Percentiles rank a stretch among this genome's conserved stretches.
phyloP scores from a whole-genome alignment of 352 stramenopile species.

The Phytophthora quininea region DNA sequence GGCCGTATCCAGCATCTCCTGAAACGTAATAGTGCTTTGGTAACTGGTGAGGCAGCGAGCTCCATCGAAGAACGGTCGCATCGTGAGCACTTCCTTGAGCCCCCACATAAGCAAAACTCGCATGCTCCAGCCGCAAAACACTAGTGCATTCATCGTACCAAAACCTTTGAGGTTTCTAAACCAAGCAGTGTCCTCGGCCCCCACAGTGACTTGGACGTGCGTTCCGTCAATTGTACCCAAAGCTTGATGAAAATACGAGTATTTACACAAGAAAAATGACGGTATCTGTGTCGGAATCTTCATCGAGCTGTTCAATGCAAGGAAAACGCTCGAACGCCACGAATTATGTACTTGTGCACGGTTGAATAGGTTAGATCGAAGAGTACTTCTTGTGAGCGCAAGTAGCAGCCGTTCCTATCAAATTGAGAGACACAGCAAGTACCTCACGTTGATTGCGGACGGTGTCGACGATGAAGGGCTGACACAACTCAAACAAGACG shows the following conservation, averaged over 20 bases:
- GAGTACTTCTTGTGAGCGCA: conserved; percentile 5
- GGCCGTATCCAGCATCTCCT: conserved; percentile 8
- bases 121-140: conserved; percentile 5
- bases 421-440: conserved; percentile 7
- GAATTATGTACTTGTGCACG: conserved; percentile 8
- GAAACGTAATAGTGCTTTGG: background rate
- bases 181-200: background rate
- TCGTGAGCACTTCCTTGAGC: conserved; percentile 13
- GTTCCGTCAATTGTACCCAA: conserved; percentile 13
- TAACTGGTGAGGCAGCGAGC: background rate
- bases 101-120: conserved; percentile 6
- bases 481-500: conserved; percentile 4
- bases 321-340: background rate
- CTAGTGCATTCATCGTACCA: conserved; percentile 7
- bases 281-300: background rate
- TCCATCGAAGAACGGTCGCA: conserved; percentile 6
- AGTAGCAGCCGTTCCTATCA: conserved; percentile 7
- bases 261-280: background rate
- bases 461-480: background rate
- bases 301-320: background rate
- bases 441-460: conserved; percentile 4
- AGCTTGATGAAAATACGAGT: conserved; percentile 12
- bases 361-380: conserved; percentile 11
- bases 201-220: conserved; percentile 6
- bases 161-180: conserved; percentile 16